Conservation (phyloP, 495 filamentous ascomycete genomes). For the Xylaria castorea region DNA sequence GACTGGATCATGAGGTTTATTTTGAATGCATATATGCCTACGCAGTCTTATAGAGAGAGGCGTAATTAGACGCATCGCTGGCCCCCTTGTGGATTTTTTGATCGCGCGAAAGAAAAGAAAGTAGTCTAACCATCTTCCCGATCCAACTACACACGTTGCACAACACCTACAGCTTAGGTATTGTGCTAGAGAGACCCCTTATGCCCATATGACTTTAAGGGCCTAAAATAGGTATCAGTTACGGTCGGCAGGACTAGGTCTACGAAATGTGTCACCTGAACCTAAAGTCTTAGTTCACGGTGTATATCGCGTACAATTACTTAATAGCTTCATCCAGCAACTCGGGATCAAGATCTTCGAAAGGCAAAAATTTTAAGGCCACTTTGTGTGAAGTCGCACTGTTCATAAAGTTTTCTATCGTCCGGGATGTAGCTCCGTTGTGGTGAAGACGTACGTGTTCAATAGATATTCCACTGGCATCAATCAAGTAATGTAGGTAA, state of each 20-base stretch:
- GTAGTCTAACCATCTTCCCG: neutral
- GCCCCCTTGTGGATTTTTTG: neutral
- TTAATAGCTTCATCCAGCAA: neutral
- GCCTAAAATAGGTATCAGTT: neutral
- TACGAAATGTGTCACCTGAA: neutral
- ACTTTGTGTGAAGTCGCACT: neutral
- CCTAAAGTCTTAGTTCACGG: neutral
- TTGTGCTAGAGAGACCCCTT: neutral
- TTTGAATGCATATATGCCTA: neutral
- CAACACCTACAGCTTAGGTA: neutral
- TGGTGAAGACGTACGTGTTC: neutral
- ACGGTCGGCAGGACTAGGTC: neutral
- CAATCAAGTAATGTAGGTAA: neutral
- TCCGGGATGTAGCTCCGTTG: neutral
- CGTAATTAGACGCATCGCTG: neutral
- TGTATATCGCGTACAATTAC: neutral
- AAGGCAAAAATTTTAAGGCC: neutral
- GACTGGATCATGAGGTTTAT: neutral
- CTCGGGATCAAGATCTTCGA: neutral
- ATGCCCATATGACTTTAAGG: neutral
- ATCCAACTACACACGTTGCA: neutral
- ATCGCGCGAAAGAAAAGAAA: neutral
- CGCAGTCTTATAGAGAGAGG: neutral
- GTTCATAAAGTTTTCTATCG: neutral
- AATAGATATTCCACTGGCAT: neutral